Conservation (phyloP, 345 rosid genomes). For the Pelargonium nanum region DNA sequence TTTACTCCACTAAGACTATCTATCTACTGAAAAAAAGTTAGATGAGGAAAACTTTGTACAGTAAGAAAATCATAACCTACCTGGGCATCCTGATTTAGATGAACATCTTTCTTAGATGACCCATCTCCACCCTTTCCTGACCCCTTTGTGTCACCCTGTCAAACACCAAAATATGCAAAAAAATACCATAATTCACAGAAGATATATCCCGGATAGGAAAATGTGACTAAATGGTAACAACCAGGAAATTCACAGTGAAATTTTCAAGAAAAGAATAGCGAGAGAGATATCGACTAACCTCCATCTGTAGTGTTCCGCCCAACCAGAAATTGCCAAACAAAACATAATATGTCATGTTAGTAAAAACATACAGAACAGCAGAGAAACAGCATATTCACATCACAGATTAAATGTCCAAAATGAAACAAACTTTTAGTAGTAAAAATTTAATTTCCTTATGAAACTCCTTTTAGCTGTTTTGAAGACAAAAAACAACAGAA, state of each 20-base stretch:
- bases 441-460: too few relatives aligned
- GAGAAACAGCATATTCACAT: too few relatives aligned
- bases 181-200: not conserved
- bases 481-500: not conserved
- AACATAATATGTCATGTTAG: slow-evolving; percentile 1
- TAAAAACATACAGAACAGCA: not conserved
- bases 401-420: too few relatives aligned
- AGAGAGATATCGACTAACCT: slow-evolving; percentile 35
- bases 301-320: slow-evolving; percentile 52
- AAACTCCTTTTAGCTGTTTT: not conserved
- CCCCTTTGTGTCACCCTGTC: slow-evolving; percentile 82
- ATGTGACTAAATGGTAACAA: not conserved
- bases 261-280: not conserved
- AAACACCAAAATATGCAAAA: slow-evolving; percentile 9
- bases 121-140: slow-evolving; percentile 59
- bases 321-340: slow-evolving; percentile 9
- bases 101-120: slow-evolving; percentile 46
- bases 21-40: not conserved
- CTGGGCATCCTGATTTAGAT: slow-evolving; percentile 44
- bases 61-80: slow-evolving; percentile 16
- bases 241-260: not conserved
- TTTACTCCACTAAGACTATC: not conserved
- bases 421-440: not conserved
- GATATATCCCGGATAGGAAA: not conserved
- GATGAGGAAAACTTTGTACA: not conserved